Percentiles rank a stretch among this genome's conserved stretches.
Evolutionary conservation across 1,284 basidiomycete species (phyloP).

Genomic region (Cutaneotrichosporon curvatum): DNA sequence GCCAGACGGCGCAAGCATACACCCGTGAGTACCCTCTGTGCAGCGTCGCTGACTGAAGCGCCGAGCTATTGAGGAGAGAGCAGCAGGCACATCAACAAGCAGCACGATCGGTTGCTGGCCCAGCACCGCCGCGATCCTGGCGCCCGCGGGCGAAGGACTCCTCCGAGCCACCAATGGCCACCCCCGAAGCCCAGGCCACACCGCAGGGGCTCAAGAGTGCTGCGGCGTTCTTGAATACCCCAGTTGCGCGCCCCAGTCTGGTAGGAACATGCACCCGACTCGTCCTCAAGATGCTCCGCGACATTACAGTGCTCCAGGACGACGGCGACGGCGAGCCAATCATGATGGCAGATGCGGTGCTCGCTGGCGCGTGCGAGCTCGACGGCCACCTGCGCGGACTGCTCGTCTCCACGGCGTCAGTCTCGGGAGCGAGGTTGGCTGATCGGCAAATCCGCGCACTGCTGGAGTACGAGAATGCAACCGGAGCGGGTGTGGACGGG

Average conservation of each 20-base stretch:
- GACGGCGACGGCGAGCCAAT: conserved; percentile 7
- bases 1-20: conserved; percentile 14
- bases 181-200: not conserved
- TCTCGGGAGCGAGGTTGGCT: conserved; percentile 13
- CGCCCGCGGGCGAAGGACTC: not conserved
- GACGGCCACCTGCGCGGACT: conserved; percentile 26
- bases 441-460: conserved; percentile 21
- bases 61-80: conserved; percentile 30
- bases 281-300: conserved; percentile 24
- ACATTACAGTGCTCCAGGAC: conserved; percentile 12
- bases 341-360: conserved; percentile 22
- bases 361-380: conserved; percentile 26
- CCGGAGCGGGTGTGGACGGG: not conserved
- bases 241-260: conserved; percentile 9
- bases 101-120: conserved; percentile 30
- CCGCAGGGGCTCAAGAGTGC: not conserved
- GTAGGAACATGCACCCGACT: conserved; percentile 22
- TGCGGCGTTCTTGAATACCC: not conserved
- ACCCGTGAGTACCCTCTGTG: conserved; percentile 23
- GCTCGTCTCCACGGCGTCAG: conserved; percentile 15
- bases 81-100: conserved; percentile 24
- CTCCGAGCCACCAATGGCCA: not conserved
- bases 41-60: conserved; percentile 18
- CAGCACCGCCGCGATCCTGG: conserved; percentile 38
- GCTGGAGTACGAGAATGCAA: conserved; percentile 10